These are phyloP conservation scores for Calonectria henricotiae DNA, from an alignment of 2,329 filamentous ascomycete genomes.

Conservation along the genomic window DNA sequence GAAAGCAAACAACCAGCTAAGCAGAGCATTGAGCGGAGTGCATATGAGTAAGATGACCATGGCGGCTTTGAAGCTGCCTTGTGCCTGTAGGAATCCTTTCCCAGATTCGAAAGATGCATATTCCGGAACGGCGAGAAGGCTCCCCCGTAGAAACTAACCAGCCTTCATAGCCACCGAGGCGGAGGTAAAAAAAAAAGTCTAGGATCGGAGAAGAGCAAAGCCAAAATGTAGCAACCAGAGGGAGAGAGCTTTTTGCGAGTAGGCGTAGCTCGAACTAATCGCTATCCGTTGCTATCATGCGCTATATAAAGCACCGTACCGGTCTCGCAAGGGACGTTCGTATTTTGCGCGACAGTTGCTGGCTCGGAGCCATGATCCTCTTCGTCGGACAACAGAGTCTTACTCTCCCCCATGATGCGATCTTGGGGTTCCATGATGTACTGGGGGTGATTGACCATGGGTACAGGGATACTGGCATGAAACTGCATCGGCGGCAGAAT, in stretches of 20 bases:
- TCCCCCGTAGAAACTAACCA: constrained; percentile 65
- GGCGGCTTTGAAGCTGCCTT: constrained; percentile 69
- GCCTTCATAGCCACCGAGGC: constrained; percentile 65
- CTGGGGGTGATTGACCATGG: constrained; percentile 5
- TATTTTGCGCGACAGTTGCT: background rate
- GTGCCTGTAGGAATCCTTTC: constrained; percentile 71
- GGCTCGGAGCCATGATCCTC: constrained; percentile 19
- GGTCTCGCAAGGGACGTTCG: too few relatives aligned
- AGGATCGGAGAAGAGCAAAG: constrained; percentile 65
- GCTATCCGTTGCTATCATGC: background rate
- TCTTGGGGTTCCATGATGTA: constrained; percentile 35
- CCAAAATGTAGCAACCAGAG: constrained; percentile 70
- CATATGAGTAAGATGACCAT: constrained; percentile 65
- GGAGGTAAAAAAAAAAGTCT: constrained; percentile 65
- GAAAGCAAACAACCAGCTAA: constrained; percentile 68
- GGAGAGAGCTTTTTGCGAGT: constrained; percentile 56
- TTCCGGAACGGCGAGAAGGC: constrained; percentile 67
- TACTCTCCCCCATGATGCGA: constrained; percentile 30
- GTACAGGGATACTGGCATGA: background rate
- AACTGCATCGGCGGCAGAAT: background rate
- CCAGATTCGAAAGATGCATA: constrained; percentile 70
- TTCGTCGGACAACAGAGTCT: constrained; percentile 37
- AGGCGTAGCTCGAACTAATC: constrained; percentile 43
- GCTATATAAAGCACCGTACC: too few relatives aligned
- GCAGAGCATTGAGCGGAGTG: constrained; percentile 64